These are phyloP conservation scores for Phytomonas sp. DNA, from an alignment of 208 protist genomes.

Conservation along the genomic window DNA sequence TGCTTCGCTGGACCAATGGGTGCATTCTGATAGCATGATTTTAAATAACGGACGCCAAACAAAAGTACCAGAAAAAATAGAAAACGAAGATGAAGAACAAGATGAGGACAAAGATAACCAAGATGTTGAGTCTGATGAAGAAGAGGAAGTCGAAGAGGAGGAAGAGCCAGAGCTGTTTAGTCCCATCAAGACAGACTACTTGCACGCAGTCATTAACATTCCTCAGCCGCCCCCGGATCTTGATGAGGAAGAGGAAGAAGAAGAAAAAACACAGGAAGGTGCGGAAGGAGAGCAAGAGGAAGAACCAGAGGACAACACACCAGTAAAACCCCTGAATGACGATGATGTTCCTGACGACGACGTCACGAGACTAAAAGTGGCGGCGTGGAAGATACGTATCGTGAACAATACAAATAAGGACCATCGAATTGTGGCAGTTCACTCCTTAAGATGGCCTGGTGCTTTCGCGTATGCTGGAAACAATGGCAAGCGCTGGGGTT, in stretches of 20 bases:
- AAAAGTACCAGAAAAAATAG: conserved; percentile 79
- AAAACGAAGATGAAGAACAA: conserved; percentile 74
- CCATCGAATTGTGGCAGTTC: conserved; percentile 75
- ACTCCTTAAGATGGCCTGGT: conserved; percentile 86
- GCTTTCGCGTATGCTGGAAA: conserved; percentile 73
- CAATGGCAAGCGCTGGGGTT: conserved; percentile 69
- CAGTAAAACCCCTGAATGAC: conserved; percentile 64
- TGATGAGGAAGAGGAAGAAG: conserved; percentile 75
- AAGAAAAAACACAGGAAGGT: conserved; percentile 32
- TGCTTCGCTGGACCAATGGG: conserved; percentile 74
- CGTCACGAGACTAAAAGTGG: conserved; percentile 73
- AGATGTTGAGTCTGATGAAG: conserved; percentile 51
- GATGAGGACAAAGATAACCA: conserved; percentile 46
- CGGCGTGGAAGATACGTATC: conserved; percentile 70
- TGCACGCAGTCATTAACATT: conserved; percentile 79
- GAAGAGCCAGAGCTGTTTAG: conserved; percentile 71
- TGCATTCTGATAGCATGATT: conserved; percentile 76
- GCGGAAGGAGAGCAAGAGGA: conserved; percentile 12
- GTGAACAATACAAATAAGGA: conserved; percentile 78
- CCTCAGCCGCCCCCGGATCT: conserved; percentile 75
- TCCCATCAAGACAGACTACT: conserved; percentile 65
- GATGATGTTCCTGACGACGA: conserved; percentile 85
- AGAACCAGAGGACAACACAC: conserved; percentile 70
- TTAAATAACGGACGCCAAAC: conserved; percentile 85
- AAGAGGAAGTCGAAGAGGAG: conserved; percentile 48